Base-by-base conservation (phyloP, 805 yeast species). In the Nakazawaea pomicola region DNA sequence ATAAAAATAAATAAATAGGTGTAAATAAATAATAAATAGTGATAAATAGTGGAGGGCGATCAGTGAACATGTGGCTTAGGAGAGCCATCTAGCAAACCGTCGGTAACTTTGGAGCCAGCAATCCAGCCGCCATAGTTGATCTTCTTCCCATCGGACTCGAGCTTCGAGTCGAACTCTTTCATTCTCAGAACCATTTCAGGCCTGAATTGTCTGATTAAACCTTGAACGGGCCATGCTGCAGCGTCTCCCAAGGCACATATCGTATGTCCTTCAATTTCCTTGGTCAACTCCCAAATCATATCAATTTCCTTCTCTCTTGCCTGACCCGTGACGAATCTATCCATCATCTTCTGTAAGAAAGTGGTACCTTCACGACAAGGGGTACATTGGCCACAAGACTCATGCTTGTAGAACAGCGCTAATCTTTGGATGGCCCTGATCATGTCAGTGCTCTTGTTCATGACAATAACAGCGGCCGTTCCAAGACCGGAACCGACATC, bases 331-430 rank as follows among this genome's bases (percentile, higher is more conserved):
- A 68, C 76, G 61, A 87, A 76, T 58, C 95, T 76, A 58, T 81
- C 83, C 95, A 87, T 87, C 77, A 85, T 80, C 65, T 78, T 83
- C 46, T 73, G 69, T 53, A 87, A 68, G 83, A 91, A 87, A 16
- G 95, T 82, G 33, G 95, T 86, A 44, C 96, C 96, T 67, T 87
- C 95, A 61, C 96, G 79, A 67, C 95, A 87, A 45, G 95, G 95
- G 4, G 95, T 87, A 70, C 95, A 87, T 68, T 87, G 95, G 45
- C 95, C 95, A 68, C 95, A 87, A 6, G 93, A 83, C 71, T 87
- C 95, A 66, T 87, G 95, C 69, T 83, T 84, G 70, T 85, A 87
- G 63, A 87, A 87, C 33, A 84, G 79, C 33, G 91, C 64, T 56
- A 87, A 76, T 63, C 95, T 75, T 65, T 87, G 95, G 60, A 87